These are phyloP conservation scores for Limonium bicolor DNA, from an alignment of 148 eudicot genomes.

Conservation along the genomic window DNA sequence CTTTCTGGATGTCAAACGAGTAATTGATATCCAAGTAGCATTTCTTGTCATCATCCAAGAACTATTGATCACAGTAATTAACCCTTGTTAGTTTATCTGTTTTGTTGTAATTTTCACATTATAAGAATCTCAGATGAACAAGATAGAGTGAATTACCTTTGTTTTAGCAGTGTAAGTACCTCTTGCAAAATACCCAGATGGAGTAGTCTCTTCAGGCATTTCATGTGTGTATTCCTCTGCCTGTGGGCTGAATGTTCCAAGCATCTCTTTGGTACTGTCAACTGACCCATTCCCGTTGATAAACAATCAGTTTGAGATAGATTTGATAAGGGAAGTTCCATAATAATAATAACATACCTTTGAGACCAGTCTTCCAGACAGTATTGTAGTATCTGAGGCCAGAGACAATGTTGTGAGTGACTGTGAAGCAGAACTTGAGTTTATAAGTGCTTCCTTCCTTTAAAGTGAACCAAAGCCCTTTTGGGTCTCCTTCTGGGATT, in stretches of 20 bases:
- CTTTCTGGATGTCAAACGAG: constrained; percentile 49
- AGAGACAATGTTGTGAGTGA: constrained; percentile 61
- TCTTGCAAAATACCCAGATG: constrained; percentile 63
- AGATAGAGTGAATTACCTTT: constrained; percentile 19
- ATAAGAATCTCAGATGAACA: not conserved
- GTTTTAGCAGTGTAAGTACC: constrained; percentile 54
- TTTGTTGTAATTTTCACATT: not conserved
- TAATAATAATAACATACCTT: constrained; percentile 24
- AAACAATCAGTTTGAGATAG: not conserved
- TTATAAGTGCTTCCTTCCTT: constrained; percentile 71
- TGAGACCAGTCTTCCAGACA: constrained; percentile 78
- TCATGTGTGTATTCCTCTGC: constrained; percentile 48
- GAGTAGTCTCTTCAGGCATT: constrained; percentile 64
- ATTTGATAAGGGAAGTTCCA: not conserved
- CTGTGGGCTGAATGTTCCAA: constrained; percentile 70
- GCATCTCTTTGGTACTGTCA: constrained; percentile 63
- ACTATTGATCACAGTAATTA: constrained; percentile 14
- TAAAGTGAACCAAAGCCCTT: constrained; percentile 64
- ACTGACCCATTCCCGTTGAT: constrained; percentile 15
- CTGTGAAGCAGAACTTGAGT: constrained; percentile 54
- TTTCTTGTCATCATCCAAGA: constrained; percentile 54
- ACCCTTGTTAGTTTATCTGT: not conserved
- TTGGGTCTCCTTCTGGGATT: constrained; percentile 43
- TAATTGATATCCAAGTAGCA: constrained; percentile 61
- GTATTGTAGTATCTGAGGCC: constrained; percentile 67